phyloP scores from a whole-genome alignment of 225 moss, liverwort and hornwort genomes.

The Sphagnum tenellum region DNA sequence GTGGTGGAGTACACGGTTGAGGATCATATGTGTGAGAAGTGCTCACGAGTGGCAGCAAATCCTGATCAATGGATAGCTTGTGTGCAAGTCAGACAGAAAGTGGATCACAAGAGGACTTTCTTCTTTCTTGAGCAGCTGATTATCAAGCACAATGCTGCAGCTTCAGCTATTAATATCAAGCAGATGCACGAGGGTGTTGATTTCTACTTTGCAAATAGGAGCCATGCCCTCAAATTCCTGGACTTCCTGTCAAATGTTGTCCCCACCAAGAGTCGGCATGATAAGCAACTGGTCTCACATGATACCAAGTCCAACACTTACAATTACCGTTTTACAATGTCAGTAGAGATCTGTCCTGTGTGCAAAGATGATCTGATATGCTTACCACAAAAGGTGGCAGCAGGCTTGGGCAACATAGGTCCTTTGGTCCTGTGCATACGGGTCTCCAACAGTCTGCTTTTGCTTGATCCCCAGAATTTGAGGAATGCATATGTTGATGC shows the following conservation, averaged over 20 bases:
- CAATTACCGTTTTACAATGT: slow-evolving; percentile 94
- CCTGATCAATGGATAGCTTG: slow-evolving; percentile 98
- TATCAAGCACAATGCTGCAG: slow-evolving; percentile 76
- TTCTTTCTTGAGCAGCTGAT: slow-evolving; percentile 92
- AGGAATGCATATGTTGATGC: slow-evolving; percentile 71
- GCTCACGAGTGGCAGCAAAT: slow-evolving; percentile 75
- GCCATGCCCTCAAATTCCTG: slow-evolving; percentile 82
- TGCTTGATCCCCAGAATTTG: slow-evolving; percentile 75
- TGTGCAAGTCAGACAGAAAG: slow-evolving; percentile 90
- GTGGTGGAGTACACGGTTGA: slow-evolving; percentile 86
- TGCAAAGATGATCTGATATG: slow-evolving; percentile 94
- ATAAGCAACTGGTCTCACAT: slow-evolving; percentile 96
- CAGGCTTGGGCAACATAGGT: slow-evolving; percentile 76
- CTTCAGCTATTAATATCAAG: slow-evolving; percentile 85
- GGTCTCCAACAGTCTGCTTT: slow-evolving; percentile 71
- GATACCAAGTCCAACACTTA: slow-evolving; percentile 89
- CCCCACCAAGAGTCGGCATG: slow-evolving; percentile 75
- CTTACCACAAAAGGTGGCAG: slow-evolving; percentile 73
- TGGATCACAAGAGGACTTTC: slow-evolving; percentile 94
- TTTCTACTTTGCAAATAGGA: slow-evolving; percentile 80
- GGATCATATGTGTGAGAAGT: slow-evolving; percentile 98
- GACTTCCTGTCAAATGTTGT: slow-evolving; percentile 86
- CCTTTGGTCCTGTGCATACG: slow-evolving; percentile 79
- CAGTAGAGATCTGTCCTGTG: slow-evolving; percentile 89
- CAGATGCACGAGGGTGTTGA: slow-evolving; percentile 96